Base-by-base conservation (phyloP, 441 rosid genomes). In the Melastoma candidum region DNA sequence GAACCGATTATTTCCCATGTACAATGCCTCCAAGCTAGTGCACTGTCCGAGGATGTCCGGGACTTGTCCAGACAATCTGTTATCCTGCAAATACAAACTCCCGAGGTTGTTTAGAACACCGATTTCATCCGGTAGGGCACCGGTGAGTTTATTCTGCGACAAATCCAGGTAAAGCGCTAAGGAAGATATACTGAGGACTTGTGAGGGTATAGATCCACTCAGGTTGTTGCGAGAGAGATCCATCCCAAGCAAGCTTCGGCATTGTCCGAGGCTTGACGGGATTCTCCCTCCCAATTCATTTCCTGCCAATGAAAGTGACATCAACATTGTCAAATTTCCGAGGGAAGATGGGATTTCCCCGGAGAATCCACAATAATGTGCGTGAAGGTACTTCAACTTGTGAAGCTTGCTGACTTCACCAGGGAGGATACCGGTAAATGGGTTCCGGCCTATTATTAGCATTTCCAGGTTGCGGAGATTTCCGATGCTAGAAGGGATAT, bases 371-470 rank as follows among this genome's bases (percentile, higher is more conserved):
- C 24, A 7, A 11, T 49, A 4, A 2, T 0, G 1, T 0, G 1
- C 14, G 12, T 17, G n/a, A 26, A 49, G 27, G 9, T 8, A 0
- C 9, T 26, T n/a, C 39, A 49, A 4, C 8, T 12, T 26, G 39
- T 49, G 2, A 8, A 49, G 36, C 1, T 26, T 12, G 17, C 53
- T 27, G 0, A 49, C 11, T 4, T n/a, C 26, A 8, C 24, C 39
- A 8, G 53, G 53, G 27, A 49, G 2, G 9, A 1, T 1, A 17
- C 2, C 1, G 0, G 53, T 49, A 3, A 49, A 12, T 1, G 5
- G 27, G 12, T 49, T 49, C 5, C 12, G 0, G 1, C 0, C 0
- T 11, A 26, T 17, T 11, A 0, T 0, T 32, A 49, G 27, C 0
- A 0, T 0, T 0, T 1, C 12, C 12, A 49, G 12, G 53, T 17